Evolutionary conservation across 2,329 filamentous ascomycete genomes (phyloP).

Genomic region (Orbilia ellipsospora): DNA sequence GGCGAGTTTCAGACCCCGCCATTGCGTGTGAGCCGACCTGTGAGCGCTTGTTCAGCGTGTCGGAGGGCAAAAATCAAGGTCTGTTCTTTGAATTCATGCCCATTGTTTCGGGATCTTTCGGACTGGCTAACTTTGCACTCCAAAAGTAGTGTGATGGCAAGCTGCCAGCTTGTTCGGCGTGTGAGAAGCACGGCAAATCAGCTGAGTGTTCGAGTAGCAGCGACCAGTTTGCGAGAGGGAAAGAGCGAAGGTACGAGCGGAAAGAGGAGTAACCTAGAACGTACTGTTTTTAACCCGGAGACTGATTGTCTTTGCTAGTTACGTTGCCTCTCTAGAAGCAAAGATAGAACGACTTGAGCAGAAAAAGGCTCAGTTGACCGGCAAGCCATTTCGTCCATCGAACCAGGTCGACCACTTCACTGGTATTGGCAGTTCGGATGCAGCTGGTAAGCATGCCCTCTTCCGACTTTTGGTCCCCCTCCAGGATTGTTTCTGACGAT

Average conservation of each 20-base stretch:
- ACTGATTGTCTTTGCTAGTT: constrained; percentile 66
- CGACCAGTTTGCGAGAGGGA: constrained; percentile 93
- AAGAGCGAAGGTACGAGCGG: constrained; percentile 78
- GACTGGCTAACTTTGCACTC: constrained; percentile 26
- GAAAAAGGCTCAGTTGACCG: constrained; percentile 51
- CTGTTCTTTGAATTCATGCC: constrained; percentile 34
- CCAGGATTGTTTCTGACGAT: constrained; percentile 9
- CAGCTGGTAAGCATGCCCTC: constrained; percentile 12
- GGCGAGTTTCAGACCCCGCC: constrained; percentile 53
- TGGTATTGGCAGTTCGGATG: constrained; percentile 24
- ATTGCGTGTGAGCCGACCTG: constrained; percentile 79
- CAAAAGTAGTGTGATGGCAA: constrained; percentile 84
- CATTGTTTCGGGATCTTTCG: background rate
- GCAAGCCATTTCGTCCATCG: constrained; percentile 52
- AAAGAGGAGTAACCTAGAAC: background rate
- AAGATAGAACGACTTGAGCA: constrained; percentile 54
- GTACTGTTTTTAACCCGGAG: background rate
- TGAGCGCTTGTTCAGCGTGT: constrained; percentile 83
- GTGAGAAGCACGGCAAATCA: constrained; percentile 87
- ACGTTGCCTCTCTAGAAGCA: constrained; percentile 81
- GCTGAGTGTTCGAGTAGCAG: constrained; percentile 92
- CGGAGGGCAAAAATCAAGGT: constrained; percentile 93
- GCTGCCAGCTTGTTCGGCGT: constrained; percentile 91
- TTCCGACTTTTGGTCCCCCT: background rate
- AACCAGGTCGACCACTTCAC: constrained; percentile 53